phyloP scores from a whole-genome alignment of 2,329 filamentous ascomycete species.

The Ciborinia camelliae region DNA sequence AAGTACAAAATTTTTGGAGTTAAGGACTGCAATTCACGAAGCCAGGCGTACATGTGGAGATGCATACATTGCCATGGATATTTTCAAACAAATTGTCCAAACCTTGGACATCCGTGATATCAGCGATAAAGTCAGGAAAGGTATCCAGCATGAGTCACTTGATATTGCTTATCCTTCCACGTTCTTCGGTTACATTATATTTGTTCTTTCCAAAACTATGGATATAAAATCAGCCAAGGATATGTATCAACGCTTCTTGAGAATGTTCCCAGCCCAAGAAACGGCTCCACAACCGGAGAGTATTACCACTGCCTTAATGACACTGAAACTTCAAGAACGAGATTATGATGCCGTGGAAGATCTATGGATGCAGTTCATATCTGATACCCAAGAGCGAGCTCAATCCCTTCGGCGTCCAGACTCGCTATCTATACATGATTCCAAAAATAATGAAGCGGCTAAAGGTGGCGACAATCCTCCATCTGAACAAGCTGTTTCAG shows the following conservation, averaged over 20 bases:
- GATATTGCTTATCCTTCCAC: slow-evolving; percentile 33
- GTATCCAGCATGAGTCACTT: slow-evolving; percentile 23
- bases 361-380: slow-evolving; percentile 63
- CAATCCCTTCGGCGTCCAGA: slow-evolving; percentile 31
- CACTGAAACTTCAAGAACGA: slow-evolving; percentile 54
- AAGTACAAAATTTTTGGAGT: slow-evolving; percentile 43
- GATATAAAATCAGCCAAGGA: slow-evolving; percentile 49
- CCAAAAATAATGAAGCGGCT: not conserved
- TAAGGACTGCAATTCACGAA: slow-evolving; percentile 35
- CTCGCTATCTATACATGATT: not conserved
- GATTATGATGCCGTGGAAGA: slow-evolving; percentile 59
- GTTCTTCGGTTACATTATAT: slow-evolving; percentile 55
- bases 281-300: slow-evolving; percentile 46
- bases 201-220: slow-evolving; percentile 48
- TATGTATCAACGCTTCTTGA: slow-evolving; percentile 54
- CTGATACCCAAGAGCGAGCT: slow-evolving; percentile 47
- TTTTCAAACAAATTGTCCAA: slow-evolving; percentile 30
- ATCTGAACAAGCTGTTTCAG: not conserved
- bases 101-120: slow-evolving; percentile 33
- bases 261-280: slow-evolving; percentile 40
- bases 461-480: not conserved
- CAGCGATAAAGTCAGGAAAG: slow-evolving; percentile 29
- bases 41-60: slow-evolving; percentile 3
- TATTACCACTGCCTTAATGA: slow-evolving; percentile 66
- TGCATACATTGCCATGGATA: slow-evolving; percentile 26